Evolutionary conservation across 2,329 filamentous ascomycete species (phyloP).

Genomic region (Penicillium glabrum): DNA sequence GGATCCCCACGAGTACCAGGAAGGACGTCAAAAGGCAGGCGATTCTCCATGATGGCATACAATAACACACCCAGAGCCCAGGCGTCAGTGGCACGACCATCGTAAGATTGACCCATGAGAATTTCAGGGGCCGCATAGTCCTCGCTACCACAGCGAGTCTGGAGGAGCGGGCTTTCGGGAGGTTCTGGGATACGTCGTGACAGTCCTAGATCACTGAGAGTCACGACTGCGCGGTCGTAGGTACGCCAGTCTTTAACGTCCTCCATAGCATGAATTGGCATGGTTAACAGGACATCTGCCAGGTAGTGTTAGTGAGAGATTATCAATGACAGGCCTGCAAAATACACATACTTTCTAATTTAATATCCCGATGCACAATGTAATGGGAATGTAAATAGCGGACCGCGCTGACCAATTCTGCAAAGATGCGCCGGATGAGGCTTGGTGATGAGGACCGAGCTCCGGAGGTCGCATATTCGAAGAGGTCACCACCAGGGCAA

Average conservation of each 20-base stretch:
- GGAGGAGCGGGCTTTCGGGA: constrained; percentile 79
- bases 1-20: constrained; percentile 73
- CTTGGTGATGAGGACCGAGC: constrained; percentile 65
- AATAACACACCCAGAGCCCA: constrained; percentile 94
- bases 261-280: constrained; percentile 68
- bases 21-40: constrained; percentile 87
- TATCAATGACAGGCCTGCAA: neutral
- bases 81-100: constrained; percentile 86
- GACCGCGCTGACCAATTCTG: constrained; percentile 82
- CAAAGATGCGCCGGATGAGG: constrained; percentile 80
- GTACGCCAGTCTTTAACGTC: constrained; percentile 67
- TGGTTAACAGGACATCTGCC: constrained; percentile 85
- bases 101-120: constrained; percentile 90
- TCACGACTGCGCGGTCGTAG: constrained; percentile 80
- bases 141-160: constrained; percentile 90
- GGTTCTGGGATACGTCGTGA: constrained; percentile 74
- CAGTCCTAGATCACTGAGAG: constrained; percentile 87
- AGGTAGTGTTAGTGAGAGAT: constrained; percentile 15
- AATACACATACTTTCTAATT: constrained; percentile 76
- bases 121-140: constrained; percentile 97
- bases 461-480: constrained; percentile 80
- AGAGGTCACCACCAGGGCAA: constrained; percentile 90
- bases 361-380: constrained; percentile 96
- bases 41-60: constrained; percentile 90
- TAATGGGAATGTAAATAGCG: constrained; percentile 79